A percentile compares a stretch with the other conserved stretches of the same genome.
phyloP scores from a whole-genome alignment of 2,329 filamentous ascomycete genomes.

The Mariannaea sp. region DNA sequence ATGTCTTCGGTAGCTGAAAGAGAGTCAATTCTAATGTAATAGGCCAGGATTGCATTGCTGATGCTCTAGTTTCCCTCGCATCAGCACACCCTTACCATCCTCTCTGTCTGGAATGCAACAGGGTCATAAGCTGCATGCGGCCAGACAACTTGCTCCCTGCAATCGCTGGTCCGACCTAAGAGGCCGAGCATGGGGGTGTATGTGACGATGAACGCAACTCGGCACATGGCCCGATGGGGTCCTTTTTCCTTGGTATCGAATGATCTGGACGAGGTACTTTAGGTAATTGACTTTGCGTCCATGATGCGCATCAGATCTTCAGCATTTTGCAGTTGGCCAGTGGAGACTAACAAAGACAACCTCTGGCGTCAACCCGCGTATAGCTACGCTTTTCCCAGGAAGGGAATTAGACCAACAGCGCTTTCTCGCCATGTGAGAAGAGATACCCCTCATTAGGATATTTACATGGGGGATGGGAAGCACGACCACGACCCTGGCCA shows the following conservation, averaged over 20 bases:
- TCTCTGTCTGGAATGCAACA: neutral
- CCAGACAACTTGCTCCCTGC: slow-evolving; percentile 13
- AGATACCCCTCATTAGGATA: no score
- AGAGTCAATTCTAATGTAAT: no score
- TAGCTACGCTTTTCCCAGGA: no score
- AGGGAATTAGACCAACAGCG: no score
- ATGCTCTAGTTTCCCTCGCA: neutral
- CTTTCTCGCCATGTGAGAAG: no score
- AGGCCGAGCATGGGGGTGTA: slow-evolving; percentile 1
- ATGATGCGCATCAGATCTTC: slow-evolving; percentile 14
- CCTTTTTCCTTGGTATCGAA: slow-evolving; percentile 9
- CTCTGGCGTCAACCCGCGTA: no score
- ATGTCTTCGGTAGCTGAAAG: no score
- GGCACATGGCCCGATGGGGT: slow-evolving; percentile 2
- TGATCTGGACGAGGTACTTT: slow-evolving; percentile 5
- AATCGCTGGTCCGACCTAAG: slow-evolving; percentile 8
- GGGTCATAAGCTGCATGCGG: slow-evolving; percentile 16
- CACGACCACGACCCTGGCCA: slow-evolving; percentile 10
- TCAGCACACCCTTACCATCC: neutral
- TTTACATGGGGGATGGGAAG: no score
- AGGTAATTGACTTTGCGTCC: slow-evolving; percentile 1
- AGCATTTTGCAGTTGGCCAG: neutral
- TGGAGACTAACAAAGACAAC: slow-evolving; percentile 6
- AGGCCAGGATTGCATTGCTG: neutral
- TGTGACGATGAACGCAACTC: slow-evolving; percentile 9